Percentiles rank a stretch among this genome's conserved stretches.
Conservation (phyloP, 495 filamentous ascomycete species). For the Amphirosellinia nigrospora region DNA sequence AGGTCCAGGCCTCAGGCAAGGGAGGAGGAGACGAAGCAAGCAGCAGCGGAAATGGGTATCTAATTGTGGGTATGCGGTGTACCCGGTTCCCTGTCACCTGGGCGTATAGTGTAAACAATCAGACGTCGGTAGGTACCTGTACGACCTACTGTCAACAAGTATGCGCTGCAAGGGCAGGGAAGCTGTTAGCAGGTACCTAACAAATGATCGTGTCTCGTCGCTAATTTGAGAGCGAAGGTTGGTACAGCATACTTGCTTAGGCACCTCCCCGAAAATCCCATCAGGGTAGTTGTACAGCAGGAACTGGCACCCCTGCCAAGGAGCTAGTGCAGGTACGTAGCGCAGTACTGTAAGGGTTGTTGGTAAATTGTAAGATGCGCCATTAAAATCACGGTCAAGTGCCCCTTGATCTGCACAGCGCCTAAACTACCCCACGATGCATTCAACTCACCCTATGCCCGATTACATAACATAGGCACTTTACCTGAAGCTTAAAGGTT, state of each 20-base stretch:
- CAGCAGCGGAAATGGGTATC: constrained; percentile 31
- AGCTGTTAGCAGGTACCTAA: not conserved
- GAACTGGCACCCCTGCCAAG: constrained; percentile 13
- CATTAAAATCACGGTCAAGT: constrained; percentile 20
- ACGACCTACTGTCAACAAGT: not conserved
- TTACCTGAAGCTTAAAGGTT: not conserved
- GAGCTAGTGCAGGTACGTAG: not conserved
- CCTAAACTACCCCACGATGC: constrained; percentile 16
- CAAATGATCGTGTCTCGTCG: not conserved
- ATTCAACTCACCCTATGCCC: constrained; percentile 1
- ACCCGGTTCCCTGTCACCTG: constrained; percentile 19
- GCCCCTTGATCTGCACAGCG: constrained; percentile 10
- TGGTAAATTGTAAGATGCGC: constrained; percentile 18
- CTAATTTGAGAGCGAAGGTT: not conserved
- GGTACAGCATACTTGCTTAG: constrained; percentile 5
- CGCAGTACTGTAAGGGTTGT: not conserved
- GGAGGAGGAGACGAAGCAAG: constrained; percentile 35
- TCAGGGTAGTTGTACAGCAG: constrained; percentile 14
- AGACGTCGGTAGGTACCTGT: not conserved
- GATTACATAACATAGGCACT: not conserved
- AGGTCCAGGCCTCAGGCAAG: constrained; percentile 39
- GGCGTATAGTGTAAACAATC: not conserved
- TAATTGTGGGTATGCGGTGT: constrained; percentile 19
- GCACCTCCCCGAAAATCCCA: not conserved
- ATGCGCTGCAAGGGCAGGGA: not conserved